Evolutionary conservation across 345 rosid species (phyloP).

Genomic region (Citrus unshiu): DNA sequence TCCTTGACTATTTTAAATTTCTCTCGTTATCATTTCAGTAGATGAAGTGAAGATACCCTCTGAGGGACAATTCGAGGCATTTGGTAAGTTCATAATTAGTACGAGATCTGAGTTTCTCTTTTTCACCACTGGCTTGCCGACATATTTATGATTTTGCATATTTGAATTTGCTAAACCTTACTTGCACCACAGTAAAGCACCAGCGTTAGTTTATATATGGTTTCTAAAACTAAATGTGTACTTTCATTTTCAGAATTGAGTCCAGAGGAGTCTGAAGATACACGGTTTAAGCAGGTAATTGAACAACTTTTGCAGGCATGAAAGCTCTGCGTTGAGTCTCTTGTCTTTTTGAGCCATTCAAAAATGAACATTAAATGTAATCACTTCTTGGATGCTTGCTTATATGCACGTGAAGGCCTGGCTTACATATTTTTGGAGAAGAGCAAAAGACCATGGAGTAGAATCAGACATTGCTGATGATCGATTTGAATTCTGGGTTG

Average conservation of each 20-base stretch:
- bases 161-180: too few species aligned
- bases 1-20: conserved; percentile 7
- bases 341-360: background rate
- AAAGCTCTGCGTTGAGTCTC: background rate
- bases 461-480: conserved; percentile 82
- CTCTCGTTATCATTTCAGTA: conserved; percentile 17
- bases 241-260: too few species aligned
- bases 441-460: conserved; percentile 63
- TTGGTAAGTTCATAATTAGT: conserved; percentile 44
- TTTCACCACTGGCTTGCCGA: too few species aligned
- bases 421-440: conserved; percentile 85
- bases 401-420: conserved; percentile 54
- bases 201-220: too few species aligned
- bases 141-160: too few species aligned
- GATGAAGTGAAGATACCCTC: conserved; percentile 62
- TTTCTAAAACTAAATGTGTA: too few species aligned
- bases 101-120: background rate
- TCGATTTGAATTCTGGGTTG: conserved; percentile 64
- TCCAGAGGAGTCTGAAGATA: conserved; percentile 74
- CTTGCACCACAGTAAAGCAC: too few species aligned
- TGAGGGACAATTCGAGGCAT: conserved; percentile 70
- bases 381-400: background rate
- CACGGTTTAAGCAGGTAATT: conserved; percentile 76
- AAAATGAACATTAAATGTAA: background rate
- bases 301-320: too few species aligned